phyloP scores from a whole-genome alignment of 805 yeast species.

The Lipomyces kockii region DNA sequence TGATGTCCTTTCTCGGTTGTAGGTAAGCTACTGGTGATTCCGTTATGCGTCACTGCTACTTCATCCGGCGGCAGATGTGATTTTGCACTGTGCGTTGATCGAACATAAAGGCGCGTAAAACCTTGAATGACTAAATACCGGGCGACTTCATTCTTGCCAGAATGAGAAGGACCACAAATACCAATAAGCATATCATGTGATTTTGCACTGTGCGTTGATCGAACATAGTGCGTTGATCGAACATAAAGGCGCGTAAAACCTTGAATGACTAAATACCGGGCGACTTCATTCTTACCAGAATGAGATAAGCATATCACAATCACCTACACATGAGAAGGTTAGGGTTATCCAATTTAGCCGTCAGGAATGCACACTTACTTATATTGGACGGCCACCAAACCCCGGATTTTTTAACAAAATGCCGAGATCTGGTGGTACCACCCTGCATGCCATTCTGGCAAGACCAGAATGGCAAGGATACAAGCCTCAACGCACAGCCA shows the following conservation, averaged over 20 bases:
- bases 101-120: constrained; percentile 28
- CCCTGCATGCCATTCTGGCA: no score
- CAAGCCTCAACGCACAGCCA: no score
- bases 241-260: constrained; percentile 32
- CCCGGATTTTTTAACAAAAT: no score
- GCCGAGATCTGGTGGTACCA: no score
- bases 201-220: neutral
- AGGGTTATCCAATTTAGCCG: no score
- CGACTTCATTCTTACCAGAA: constrained; percentile 70
- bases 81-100: neutral
- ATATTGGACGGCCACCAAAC: no score
- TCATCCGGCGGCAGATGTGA: constrained; percentile 14
- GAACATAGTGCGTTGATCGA: no score
- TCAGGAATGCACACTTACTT: no score
- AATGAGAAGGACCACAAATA: constrained; percentile 67
- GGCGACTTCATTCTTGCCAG: constrained; percentile 71
- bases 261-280: constrained; percentile 55
- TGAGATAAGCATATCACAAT: constrained; percentile 78
- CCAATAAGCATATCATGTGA: constrained; percentile 70
- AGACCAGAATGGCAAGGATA: no score
- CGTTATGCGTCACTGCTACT: constrained; percentile 10
- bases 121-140: constrained; percentile 53
- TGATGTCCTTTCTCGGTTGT: neutral
- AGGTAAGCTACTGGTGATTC: constrained; percentile 14
- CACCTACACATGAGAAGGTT: no score